Conservation (phyloP, 495 filamentous ascomycete genomes). For the Beverwykella pulmonaria region DNA sequence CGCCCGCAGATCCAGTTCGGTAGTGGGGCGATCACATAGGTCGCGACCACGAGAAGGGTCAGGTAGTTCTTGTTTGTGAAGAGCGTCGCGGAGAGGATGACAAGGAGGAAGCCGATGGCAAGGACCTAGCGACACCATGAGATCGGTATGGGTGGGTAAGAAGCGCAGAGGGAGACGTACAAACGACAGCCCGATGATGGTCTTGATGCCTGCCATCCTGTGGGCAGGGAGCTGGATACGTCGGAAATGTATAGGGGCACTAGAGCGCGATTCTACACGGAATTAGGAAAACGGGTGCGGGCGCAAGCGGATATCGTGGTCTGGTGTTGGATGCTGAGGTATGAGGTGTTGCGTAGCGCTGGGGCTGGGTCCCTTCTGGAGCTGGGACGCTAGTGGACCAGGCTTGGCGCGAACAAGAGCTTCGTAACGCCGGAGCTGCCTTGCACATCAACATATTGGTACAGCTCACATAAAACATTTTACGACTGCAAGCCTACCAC, state of each 20-base stretch:
- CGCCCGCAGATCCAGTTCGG: slow-evolving; percentile 93
- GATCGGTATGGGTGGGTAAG: slow-evolving; percentile 7
- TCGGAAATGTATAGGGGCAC: neutral
- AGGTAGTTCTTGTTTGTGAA: slow-evolving; percentile 89
- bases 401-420: slow-evolving; percentile 9
- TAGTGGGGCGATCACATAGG: slow-evolving; percentile 89
- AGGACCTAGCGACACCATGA: slow-evolving; percentile 63
- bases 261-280: neutral
- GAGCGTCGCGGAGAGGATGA: slow-evolving; percentile 95
- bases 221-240: slow-evolving; percentile 13
- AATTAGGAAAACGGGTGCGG: neutral
- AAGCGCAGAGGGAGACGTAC: slow-evolving; percentile 53
- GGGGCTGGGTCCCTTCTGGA: slow-evolving; percentile 19
- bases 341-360: slow-evolving; percentile 30
- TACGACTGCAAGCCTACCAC: neutral
- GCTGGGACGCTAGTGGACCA: neutral
- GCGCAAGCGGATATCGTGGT: neutral
- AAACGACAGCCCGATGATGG: slow-evolving; percentile 98
- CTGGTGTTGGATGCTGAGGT: slow-evolving; percentile 2
- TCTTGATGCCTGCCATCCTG: slow-evolving; percentile 92
- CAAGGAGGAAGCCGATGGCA: slow-evolving; percentile 97
- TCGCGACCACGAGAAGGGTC: slow-evolving; percentile 90
- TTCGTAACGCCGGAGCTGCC: slow-evolving; percentile 24
- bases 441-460: neutral
- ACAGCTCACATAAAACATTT: neutral